Conservation (phyloP, 177 flowering plant species). For the Vitis hybrid region DNA sequence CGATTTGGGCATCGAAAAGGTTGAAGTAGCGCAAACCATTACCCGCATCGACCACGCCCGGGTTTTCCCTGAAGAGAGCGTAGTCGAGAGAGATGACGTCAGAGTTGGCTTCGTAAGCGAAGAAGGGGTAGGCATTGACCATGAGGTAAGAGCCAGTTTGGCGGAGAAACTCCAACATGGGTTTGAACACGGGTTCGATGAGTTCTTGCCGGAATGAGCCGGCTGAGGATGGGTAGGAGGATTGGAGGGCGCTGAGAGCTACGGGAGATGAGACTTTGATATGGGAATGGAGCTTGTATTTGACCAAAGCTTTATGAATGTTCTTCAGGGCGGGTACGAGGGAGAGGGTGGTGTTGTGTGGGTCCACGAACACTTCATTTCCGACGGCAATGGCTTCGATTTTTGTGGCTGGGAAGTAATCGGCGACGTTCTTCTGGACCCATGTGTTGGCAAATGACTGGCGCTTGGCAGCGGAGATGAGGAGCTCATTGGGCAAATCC, state of each 20-base stretch:
- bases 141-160: constrained; percentile 40
- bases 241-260: constrained; percentile 41
- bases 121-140: constrained; percentile 42
- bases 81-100: constrained; percentile 45
- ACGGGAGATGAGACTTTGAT: constrained; percentile 48
- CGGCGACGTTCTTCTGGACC: constrained; percentile 39
- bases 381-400: constrained; percentile 58
- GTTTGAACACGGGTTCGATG: constrained; percentile 28
- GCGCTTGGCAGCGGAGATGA: constrained; percentile 31
- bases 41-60: constrained; percentile 45
- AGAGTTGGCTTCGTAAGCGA: constrained; percentile 37
- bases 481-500: constrained; percentile 44
- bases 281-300: constrained; percentile 26
- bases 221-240: constrained; percentile 49
- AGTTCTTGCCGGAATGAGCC: constrained; percentile 45
- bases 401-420: constrained; percentile 34
- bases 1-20: constrained; percentile 54
- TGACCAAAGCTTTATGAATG: constrained; percentile 38
- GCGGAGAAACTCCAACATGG: constrained; percentile 37
- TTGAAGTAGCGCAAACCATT: constrained; percentile 31
- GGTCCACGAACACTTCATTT: constrained; percentile 49
- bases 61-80: constrained; percentile 44
- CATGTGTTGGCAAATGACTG: constrained; percentile 40
- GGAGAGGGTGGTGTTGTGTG: constrained; percentile 38
- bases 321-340: constrained; percentile 50